A percentile compares a stretch with the other conserved stretches of the same genome.
Evolutionary conservation across 2,329 filamentous ascomycete genomes (phyloP).

Genomic region (Alternaria panax): DNA sequence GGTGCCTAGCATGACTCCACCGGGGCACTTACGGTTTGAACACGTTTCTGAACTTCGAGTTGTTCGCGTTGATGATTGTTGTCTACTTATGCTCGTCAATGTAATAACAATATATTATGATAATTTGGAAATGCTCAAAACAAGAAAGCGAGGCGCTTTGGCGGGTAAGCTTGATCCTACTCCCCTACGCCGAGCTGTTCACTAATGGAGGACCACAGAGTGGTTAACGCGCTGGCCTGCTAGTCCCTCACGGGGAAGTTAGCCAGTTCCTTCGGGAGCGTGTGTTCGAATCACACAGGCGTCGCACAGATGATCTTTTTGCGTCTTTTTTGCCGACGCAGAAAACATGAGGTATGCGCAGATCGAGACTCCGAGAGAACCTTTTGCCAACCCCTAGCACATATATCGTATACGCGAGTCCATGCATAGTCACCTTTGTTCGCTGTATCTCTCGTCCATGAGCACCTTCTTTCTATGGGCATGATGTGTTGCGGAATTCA

Average conservation of each 20-base stretch:
- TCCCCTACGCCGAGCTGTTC: neutral
- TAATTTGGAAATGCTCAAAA: fast-evolving
- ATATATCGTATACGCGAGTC: neutral
- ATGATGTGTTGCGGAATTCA: neutral
- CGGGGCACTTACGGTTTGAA: too few relatives aligned
- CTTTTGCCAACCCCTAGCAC: neutral
- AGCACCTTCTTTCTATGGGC: neutral
- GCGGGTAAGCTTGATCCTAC: neutral
- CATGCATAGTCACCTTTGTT: neutral
- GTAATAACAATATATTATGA: fast-evolving
- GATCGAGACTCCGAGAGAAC: neutral
- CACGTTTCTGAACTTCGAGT: neutral
- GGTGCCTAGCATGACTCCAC: neutral
- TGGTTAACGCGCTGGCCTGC: conserved; percentile 40
- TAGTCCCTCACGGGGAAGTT: conserved; percentile 24
- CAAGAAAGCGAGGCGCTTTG: conserved; percentile 7
- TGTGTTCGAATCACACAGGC: conserved; percentile 41
- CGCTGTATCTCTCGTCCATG: neutral
- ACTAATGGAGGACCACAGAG: conserved; percentile 13
- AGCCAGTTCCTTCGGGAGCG: conserved; percentile 42
- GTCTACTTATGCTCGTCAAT: neutral
- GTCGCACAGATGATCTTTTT: conserved; percentile 20
- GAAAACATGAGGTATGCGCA: neutral
- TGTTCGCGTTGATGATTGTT: neutral
- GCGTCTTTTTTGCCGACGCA: neutral